A percentile compares a stretch with the other conserved stretches of the same genome.
phyloP scores from a whole-genome alignment of 495 filamentous ascomycete genomes.

The Talaromyces nanjingensis region DNA sequence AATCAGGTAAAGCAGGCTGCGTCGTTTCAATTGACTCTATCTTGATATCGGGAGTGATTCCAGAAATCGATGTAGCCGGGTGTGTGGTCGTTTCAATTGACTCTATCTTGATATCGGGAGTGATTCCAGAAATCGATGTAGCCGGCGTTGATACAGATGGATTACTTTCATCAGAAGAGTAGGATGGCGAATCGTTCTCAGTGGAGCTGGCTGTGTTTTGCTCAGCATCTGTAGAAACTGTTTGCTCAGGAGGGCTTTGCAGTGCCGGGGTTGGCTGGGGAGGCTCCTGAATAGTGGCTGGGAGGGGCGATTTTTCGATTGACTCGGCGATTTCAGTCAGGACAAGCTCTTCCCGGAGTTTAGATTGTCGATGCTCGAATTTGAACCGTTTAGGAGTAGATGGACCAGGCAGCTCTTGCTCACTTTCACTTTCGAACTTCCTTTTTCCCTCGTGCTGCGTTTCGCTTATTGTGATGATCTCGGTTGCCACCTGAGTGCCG shows the following conservation, averaged over 20 bases:
- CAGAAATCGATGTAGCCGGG: conserved; percentile 30
- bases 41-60: conserved; percentile 20
- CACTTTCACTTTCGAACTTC: conserved; percentile 29
- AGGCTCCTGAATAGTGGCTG: neutral
- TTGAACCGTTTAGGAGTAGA: conserved; percentile 33
- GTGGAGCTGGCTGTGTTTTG: conserved; percentile 10
- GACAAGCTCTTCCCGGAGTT: conserved; percentile 30
- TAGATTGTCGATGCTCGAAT: conserved; percentile 33
- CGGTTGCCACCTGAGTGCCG: neutral
- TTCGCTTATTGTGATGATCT: neutral
- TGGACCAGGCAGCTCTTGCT: conserved; percentile 25
- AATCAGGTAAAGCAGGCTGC: neutral
- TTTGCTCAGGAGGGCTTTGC: neutral
- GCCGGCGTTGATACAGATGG: conserved; percentile 31
- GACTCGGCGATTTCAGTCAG: conserved; percentile 20
- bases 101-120: conserved; percentile 23
- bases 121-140: conserved; percentile 30
- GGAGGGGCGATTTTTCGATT: conserved; percentile 1
- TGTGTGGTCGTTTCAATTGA: conserved; percentile 6
- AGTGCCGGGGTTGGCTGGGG: neutral
- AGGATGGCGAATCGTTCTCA: conserved; percentile 26
- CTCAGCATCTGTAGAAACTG: conserved; percentile 11
- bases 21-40: conserved; percentile 14
- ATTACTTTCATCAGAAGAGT: conserved; percentile 25
- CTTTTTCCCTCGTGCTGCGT: conserved; percentile 29